Conservation (phyloP, 1,284 basidiomycete genomes). For the Cutaneotrichosporon sp. region DNA sequence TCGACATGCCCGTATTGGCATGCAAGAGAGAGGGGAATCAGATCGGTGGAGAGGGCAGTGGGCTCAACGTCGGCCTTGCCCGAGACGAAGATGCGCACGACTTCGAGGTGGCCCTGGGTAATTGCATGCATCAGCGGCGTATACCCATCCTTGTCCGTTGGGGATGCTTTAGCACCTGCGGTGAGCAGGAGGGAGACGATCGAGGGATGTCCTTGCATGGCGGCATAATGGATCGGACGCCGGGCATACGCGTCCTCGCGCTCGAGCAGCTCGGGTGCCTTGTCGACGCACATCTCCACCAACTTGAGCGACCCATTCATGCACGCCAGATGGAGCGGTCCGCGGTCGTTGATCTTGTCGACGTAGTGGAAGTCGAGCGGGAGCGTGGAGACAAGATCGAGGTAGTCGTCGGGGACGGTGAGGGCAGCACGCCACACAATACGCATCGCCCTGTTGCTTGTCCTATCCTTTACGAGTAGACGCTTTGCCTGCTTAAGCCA, state of each 20-base stretch:
- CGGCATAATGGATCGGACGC: conserved; percentile 90
- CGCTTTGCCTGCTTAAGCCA: conserved; percentile 60
- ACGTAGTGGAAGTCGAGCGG: conserved; percentile 86
- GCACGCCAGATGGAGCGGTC: conserved; percentile 89
- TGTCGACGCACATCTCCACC: conserved; percentile 73
- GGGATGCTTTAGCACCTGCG: conserved; percentile 61
- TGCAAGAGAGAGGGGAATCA: conserved; percentile 84
- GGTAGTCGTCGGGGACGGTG: conserved; percentile 66
- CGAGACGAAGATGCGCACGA: conserved; percentile 71
- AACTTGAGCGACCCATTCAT: conserved; percentile 77
- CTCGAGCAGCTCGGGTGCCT: conserved; percentile 42
- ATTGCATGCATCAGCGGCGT: conserved; percentile 90
- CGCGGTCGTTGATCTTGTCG: conserved; percentile 95
- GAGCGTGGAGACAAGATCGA: conserved; percentile 70
- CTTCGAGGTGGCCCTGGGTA: conserved; percentile 74
- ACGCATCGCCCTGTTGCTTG: conserved; percentile 56
- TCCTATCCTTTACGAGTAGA: conserved; percentile 37
- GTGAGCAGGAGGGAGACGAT: conserved; percentile 74
- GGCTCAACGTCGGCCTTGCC: conserved; percentile 57
- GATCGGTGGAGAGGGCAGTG: conserved; percentile 58
- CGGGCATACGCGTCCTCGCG: conserved; percentile 69
- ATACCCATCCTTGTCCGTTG: conserved; percentile 88
- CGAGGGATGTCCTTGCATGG: conserved; percentile 79
- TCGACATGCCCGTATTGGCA: conserved; percentile 83
- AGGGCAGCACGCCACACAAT: conserved; percentile 88